Evolutionary conservation across 805 yeast genomes (phyloP).

Genomic region (Teunomyces funiuensis): DNA sequence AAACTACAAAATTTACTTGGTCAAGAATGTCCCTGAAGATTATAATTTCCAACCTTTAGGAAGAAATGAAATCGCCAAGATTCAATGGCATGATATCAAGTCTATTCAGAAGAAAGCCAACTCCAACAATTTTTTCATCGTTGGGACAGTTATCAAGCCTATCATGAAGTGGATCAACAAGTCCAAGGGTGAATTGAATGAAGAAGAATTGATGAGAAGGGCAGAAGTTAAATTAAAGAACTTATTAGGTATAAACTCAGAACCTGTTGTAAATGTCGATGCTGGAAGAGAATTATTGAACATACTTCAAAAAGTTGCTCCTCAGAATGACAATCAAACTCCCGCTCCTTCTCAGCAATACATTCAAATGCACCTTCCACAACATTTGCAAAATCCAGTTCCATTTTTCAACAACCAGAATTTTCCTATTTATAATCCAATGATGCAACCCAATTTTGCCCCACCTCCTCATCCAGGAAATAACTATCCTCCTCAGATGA

Average conservation of each 20-base stretch:
- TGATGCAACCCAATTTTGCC: slow-evolving; percentile 6
- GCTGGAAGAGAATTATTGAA: slow-evolving; percentile 78
- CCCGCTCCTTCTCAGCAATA: slow-evolving; percentile 9
- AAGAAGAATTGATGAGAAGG: slow-evolving; percentile 56
- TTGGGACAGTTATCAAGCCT: slow-evolving; percentile 51
- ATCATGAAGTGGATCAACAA: slow-evolving; percentile 55
- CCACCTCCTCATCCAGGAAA: slow-evolving; percentile 9
- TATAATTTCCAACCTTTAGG: slow-evolving; percentile 76
- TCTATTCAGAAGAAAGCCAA: slow-evolving; percentile 37
- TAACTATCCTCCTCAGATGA: slow-evolving; percentile 5
- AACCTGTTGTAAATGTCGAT: slow-evolving; percentile 38
- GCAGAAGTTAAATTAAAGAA: slow-evolving; percentile 68
- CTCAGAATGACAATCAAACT: slow-evolving; percentile 5
- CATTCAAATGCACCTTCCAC: slow-evolving; percentile 32
- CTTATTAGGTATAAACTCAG: slow-evolving; percentile 56
- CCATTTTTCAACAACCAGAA: slow-evolving; percentile 17
- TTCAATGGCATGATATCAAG: slow-evolving; percentile 73
- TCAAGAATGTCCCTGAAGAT: slow-evolving; percentile 75
- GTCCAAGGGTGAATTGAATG: slow-evolving; percentile 49
- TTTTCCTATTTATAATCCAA: slow-evolving; percentile 8
- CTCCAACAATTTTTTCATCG: slow-evolving; percentile 43
- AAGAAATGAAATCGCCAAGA: slow-evolving; percentile 81
- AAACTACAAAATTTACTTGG: slow-evolving; percentile 78
- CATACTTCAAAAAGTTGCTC: slow-evolving; percentile 46
- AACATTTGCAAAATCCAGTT: slow-evolving; percentile 27